Base-by-base conservation (phyloP, 495 filamentous ascomycete species). In the Apiosordaria backusii region DNA sequence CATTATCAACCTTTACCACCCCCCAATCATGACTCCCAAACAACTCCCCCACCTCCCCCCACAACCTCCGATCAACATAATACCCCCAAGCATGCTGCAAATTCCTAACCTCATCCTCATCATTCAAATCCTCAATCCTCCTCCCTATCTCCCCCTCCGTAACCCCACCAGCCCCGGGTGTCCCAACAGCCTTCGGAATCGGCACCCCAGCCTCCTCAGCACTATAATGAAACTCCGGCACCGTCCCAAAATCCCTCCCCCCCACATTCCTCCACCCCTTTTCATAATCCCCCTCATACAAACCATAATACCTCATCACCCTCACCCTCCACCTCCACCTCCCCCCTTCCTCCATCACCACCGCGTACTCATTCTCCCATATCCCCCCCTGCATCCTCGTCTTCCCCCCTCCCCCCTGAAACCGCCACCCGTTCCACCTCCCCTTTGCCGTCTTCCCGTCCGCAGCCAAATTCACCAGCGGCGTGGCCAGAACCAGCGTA, bases 51-150 rank as follows among this genome's bases (percentile, higher is more conserved):
- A 71, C 69, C 16, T 71, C 69, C 3, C 58, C 35, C 69, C 69
- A 71, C 66, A 71, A 67, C 4, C 69, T 60, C 6, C 69, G 69
- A 29, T 71, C 69, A 22, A 68, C 69, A 50, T 71, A 71, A 59
- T 71, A 65, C 1, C 69, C 69, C 13, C 54, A 60, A 6, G 63
- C 61, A 50, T 71, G 66, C 26, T 68, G 63, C 22, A 71, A 50
- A 25, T 71, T 71, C 2, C 69, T 63, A 10, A 71, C 63, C 52
- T 68, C 69, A 45, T 71, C 69, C 57, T 71, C 69, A 24, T 71
- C 69, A 61, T 71, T 68, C 53, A 71, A 61, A 4, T 62, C 45
- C 4, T 35, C 61, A 29, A 71, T 67, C 10, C 69, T 60, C n/a
- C 62, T 64, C 25, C 45, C 18, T 45, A 68, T 53, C 21, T 68